phyloP scores from a whole-genome alignment of 352 stramenopile species.

The Phytopythium vexans region DNA sequence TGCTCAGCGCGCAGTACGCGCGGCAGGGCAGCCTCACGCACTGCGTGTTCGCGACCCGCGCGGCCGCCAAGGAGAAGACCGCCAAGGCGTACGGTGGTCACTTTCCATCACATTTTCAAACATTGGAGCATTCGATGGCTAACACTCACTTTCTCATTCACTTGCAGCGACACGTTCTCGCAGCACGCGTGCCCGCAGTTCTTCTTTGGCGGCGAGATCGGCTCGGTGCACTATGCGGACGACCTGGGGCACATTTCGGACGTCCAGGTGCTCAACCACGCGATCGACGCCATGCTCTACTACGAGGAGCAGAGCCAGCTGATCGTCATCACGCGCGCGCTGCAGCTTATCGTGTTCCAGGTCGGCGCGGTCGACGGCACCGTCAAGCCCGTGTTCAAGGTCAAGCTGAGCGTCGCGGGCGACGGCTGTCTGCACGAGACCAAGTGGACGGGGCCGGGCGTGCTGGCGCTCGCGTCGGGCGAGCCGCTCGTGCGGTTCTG shows the following conservation, averaged over 20 bases:
- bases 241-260: conserved; percentile 91
- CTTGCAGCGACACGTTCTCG: conserved; percentile 40
- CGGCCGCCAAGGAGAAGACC: conserved; percentile 33
- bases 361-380: conserved; percentile 75
- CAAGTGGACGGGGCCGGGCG: conserved; percentile 83
- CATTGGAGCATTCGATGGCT: neutral
- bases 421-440: conserved; percentile 80
- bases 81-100: conserved; percentile 28
- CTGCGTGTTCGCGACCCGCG: conserved; percentile 76
- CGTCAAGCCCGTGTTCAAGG: conserved; percentile 79
- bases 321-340: conserved; percentile 88
- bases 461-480: conserved; percentile 89
- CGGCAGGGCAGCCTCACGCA: conserved; percentile 86
- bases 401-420: conserved; percentile 89
- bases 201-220: conserved; percentile 92
- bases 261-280: conserved; percentile 81
- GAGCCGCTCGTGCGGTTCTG: conserved; percentile 91
- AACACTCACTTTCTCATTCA: neutral
- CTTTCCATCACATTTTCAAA: no score
- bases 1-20: conserved; percentile 79
- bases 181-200: conserved; percentile 79
- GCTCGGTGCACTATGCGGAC: conserved; percentile 89
- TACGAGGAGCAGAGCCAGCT: conserved; percentile 75
- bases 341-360: conserved; percentile 90
- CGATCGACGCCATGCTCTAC: conserved; percentile 91